A percentile compares a stretch with the other conserved stretches of the same genome.
Evolutionary conservation across 352 stramenopile species (phyloP).

Genomic region (Elongisporangium prolatum): DNA sequence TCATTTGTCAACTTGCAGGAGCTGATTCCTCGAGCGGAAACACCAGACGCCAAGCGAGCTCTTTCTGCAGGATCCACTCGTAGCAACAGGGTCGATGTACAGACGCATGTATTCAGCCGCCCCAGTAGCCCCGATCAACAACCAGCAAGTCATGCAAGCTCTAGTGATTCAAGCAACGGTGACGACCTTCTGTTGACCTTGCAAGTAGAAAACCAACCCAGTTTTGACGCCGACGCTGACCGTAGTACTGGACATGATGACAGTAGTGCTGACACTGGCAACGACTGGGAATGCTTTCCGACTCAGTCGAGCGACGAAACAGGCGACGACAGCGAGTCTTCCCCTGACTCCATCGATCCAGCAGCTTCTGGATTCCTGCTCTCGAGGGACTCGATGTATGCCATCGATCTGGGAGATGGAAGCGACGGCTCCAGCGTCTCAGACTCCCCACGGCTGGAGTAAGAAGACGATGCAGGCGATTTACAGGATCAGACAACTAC

Average conservation of each 20-base stretch:
- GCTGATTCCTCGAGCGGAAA: neutral
- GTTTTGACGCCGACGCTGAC: neutral
- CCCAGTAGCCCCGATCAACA: neutral
- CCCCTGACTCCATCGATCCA: neutral
- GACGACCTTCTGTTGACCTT: neutral
- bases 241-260: neutral
- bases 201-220: neutral
- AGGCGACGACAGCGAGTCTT: neutral
- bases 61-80: neutral
- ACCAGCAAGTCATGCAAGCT: neutral
- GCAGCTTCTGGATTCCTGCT: constrained; percentile 8
- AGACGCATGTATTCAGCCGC: neutral
- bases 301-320: neutral
- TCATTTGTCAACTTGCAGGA: neutral
- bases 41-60: neutral
- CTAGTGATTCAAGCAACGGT: no score
- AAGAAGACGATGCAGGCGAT: neutral
- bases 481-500: neutral
- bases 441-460: neutral
- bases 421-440: neutral
- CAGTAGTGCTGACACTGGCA: neutral
- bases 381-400: constrained; percentile 49
- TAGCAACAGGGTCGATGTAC: neutral
- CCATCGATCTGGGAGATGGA: constrained; percentile 31
- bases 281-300: neutral